Conservation (phyloP, 345 rosid genomes). For the Gossypium australe region DNA sequence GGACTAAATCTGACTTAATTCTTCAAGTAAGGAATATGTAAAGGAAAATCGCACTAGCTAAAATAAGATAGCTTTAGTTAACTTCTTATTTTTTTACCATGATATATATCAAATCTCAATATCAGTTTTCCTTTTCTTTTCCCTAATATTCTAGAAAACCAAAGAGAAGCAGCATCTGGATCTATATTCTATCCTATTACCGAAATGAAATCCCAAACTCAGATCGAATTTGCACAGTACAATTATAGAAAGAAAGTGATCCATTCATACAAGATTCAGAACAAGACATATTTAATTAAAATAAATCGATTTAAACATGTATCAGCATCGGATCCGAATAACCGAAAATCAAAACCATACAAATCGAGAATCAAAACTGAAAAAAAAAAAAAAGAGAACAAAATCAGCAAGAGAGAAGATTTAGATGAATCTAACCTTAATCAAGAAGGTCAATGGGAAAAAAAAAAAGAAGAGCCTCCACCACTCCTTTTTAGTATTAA, state of each 20-base stretch:
- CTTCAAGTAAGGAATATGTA: neutral
- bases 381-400: neutral
- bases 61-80: neutral
- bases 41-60: neutral
- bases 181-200: neutral
- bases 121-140: neutral
- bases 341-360: slow-evolving; percentile 13
- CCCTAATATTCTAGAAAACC: neutral
- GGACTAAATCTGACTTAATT: neutral
- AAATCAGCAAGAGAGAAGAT: neutral
- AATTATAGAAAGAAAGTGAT: slow-evolving; percentile 4
- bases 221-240: slow-evolving; percentile 6
- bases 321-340: slow-evolving; percentile 26
- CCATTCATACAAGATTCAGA: slow-evolving; percentile 15
- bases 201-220: slow-evolving; percentile 2
- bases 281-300: neutral
- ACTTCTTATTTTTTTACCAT: neutral
- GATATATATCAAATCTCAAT: neutral
- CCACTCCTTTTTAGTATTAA: neutral
- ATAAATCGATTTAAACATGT: neutral
- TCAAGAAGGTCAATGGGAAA: neutral
- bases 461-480: neutral
- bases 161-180: slow-evolving; percentile 4
- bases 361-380: neutral
- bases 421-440: slow-evolving; percentile 31